phyloP scores from a whole-genome alignment of 1,284 basidiomycete species.

The Sporisorium scitamineum region DNA sequence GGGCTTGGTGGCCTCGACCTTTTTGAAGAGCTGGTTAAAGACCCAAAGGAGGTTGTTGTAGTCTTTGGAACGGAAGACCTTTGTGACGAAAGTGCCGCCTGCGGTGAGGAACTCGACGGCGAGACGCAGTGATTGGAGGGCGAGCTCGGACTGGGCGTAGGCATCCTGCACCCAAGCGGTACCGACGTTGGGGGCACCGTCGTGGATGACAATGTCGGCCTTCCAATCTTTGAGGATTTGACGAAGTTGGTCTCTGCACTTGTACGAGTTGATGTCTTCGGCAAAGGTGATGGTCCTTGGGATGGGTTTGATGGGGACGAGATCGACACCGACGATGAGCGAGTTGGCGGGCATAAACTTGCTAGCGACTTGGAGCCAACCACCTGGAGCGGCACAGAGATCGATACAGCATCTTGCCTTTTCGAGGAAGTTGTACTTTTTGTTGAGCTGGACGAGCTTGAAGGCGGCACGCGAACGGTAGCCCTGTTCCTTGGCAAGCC shows the following conservation, averaged over 20 bases:
- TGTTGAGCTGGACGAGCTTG: constrained; percentile 99
- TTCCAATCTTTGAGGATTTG: constrained; percentile 97
- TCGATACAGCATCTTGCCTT: constrained; percentile 94
- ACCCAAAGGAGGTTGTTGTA: constrained; percentile 99
- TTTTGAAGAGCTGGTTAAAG: constrained; percentile 94
- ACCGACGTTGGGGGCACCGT: constrained; percentile 99
- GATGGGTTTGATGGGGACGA: constrained; percentile 95
- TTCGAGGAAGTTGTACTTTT: constrained; percentile 94
- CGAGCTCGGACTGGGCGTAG: constrained; percentile 95
- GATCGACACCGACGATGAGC: constrained; percentile 95
- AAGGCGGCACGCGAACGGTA: constrained; percentile 99
- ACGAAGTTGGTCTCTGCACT: constrained; percentile 88
- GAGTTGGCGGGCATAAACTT: constrained; percentile 98
- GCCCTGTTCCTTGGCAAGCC: constrained; percentile 85
- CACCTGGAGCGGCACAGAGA: constrained; percentile 97
- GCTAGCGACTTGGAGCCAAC: constrained; percentile 98
- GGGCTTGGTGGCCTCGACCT: constrained; percentile 98
- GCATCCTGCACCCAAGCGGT: constrained; percentile 99
- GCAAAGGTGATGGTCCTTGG: constrained; percentile 92
- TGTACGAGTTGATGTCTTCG: constrained; percentile 92
- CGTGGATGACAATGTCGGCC: constrained; percentile 99
- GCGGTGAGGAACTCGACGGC: constrained; percentile 94
- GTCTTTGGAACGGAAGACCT: constrained; percentile 98
- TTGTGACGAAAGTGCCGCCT: constrained; percentile 92
- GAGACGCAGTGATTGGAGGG: constrained; percentile 93